Evolutionary conservation across 2,329 filamentous ascomycete species (phyloP).

Genomic region (Macrophomina pseudophaseolina): DNA sequence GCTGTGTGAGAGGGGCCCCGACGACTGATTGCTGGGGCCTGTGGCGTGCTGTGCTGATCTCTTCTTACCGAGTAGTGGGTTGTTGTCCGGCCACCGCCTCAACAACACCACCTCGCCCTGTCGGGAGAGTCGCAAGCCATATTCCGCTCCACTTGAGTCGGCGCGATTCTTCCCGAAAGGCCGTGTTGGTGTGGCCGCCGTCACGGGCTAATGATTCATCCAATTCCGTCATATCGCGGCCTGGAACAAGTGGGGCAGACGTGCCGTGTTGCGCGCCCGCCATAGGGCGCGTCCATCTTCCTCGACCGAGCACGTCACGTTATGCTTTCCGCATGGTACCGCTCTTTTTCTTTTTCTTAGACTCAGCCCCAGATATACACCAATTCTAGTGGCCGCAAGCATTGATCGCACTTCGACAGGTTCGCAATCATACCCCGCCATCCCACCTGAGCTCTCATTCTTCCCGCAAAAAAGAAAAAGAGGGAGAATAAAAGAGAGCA

Average conservation of each 20-base stretch:
- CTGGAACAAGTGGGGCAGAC: conserved; percentile 1
- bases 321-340: not conserved
- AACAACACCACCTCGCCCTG: not conserved
- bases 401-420: not conserved
- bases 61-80: not conserved
- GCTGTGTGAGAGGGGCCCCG: not conserved
- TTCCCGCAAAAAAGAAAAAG: not conserved
- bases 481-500: not conserved
- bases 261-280: not conserved
- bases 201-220: not conserved
- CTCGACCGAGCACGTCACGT: not conserved
- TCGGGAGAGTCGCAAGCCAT: conserved; percentile 2
- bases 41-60: conserved; percentile 11
- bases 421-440: not conserved
- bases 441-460: not conserved
- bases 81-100: not conserved
- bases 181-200: not conserved
- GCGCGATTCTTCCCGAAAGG: conserved; percentile 15
- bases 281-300: not conserved
- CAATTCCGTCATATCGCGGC: conserved; percentile 6
- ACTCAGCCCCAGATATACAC: not conserved
- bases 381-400: not conserved
- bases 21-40: not conserved
- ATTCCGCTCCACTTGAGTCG: conserved; percentile 3
- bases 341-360: not conserved